A percentile compares a stretch with the other conserved stretches of the same genome.
These are phyloP conservation scores for Lanzia echinophila DNA, from an alignment of 2,329 filamentous ascomycete genomes.

Conservation along the genomic window DNA sequence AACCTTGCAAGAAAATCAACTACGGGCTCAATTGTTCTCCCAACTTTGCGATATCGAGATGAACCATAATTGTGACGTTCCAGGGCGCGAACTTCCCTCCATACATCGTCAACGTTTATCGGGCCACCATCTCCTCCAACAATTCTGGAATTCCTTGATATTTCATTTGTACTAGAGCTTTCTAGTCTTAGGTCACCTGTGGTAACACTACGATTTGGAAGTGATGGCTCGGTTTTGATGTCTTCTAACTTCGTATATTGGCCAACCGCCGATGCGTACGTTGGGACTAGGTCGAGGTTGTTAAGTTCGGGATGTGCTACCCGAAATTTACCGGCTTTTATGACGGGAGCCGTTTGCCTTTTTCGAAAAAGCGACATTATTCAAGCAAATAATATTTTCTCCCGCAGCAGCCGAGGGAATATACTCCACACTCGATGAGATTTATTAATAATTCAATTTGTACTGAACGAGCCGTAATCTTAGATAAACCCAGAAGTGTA, in stretches of 20 bases:
- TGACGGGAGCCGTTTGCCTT: background rate
- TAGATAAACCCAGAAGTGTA: background rate
- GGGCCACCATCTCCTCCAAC: background rate
- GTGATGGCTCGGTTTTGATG: background rate
- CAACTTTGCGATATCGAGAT: constrained; percentile 2
- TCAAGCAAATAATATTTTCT: background rate
- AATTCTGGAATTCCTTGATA: too few relatives aligned
- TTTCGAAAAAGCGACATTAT: background rate
- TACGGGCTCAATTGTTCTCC: constrained; percentile 4
- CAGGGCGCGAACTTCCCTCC: constrained; percentile 7
- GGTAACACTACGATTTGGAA: background rate
- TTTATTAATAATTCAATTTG: too few relatives aligned
- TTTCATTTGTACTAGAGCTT: too few relatives aligned
- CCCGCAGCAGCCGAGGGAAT: background rate
- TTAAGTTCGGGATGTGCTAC: background rate
- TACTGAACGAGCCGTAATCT: background rate
- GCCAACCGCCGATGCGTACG: constrained; percentile 3
- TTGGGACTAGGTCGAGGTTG: background rate
- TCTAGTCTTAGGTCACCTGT: background rate
- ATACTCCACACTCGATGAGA: too few relatives aligned
- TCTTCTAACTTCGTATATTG: background rate
- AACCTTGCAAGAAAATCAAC: constrained; percentile 7
- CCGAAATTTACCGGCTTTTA: background rate
- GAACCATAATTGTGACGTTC: constrained; percentile 6
- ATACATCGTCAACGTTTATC: constrained; percentile 6